Conservation (phyloP, 2,329 filamentous ascomycete genomes). For the Colletotrichum echinochloae region DNA sequence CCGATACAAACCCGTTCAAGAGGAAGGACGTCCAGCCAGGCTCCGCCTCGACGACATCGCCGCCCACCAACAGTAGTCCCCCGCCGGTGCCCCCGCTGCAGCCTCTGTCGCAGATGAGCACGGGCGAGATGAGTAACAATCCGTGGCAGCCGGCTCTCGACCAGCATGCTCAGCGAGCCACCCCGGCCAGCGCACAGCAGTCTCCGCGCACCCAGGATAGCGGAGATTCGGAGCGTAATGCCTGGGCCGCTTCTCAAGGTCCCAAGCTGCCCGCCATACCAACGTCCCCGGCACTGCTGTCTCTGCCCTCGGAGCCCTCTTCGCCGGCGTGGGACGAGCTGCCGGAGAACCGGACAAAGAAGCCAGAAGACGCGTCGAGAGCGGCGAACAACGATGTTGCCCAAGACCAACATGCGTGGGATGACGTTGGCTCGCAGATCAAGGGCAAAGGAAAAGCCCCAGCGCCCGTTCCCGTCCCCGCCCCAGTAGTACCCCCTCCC, state of each 20-base stretch:
- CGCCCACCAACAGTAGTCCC: slow-evolving; percentile 35
- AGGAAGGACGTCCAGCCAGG: slow-evolving; percentile 56
- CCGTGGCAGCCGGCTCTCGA: slow-evolving; percentile 57
- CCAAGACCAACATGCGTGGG: slow-evolving; percentile 63
- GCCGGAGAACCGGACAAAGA: slow-evolving; percentile 44
- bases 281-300: slow-evolving; percentile 44
- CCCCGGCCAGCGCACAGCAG: slow-evolving; percentile 10
- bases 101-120: slow-evolving; percentile 56
- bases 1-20: slow-evolving; percentile 66
- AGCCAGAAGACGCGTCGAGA: slow-evolving; percentile 42
- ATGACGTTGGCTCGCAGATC: slow-evolving; percentile 55
- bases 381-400: slow-evolving; percentile 50
- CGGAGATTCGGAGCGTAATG: slow-evolving; percentile 44
- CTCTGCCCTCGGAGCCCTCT: slow-evolving; percentile 52
- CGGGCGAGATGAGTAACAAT: slow-evolving; percentile 58
- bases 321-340: slow-evolving; percentile 55
- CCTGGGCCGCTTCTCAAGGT: slow-evolving; percentile 48
- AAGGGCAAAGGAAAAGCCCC: slow-evolving; percentile 59
- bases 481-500: slow-evolving; percentile 41
- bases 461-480: too few relatives aligned
- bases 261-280: slow-evolving; percentile 32
- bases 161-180: slow-evolving; percentile 24
- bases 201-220: slow-evolving; percentile 22
- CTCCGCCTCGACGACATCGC: slow-evolving; percentile 27
- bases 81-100: slow-evolving; percentile 46